Base-by-base conservation (phyloP, 1,284 basidiomycete genomes). In the Heterobasidion irregulare region DNA sequence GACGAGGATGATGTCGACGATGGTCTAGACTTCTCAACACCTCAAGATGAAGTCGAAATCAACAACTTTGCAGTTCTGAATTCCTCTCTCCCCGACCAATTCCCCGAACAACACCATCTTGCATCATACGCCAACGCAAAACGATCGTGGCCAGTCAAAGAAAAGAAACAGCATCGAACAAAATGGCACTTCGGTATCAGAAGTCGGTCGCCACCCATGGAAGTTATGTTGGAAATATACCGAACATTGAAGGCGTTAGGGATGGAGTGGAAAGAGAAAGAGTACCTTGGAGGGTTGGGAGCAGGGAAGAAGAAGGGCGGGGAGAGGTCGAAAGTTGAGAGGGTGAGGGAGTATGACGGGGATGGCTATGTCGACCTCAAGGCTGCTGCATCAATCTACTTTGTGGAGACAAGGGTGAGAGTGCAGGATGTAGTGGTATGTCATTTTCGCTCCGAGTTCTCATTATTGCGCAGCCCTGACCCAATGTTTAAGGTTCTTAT, bases 101-200 rank as follows among this genome's bases (percentile, higher is more conserved):
- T 74, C 7, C 75, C 75, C 5, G 77, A 75, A 59, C 75, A 70
- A 45, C 79, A 78, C 53, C 80, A 78, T 58, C 75, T 86, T 33
- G 75, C 82, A 1, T 83, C 83, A 4, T 88, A 84, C 55, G 77
- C 78, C 33, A 78, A 75, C 44, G 82, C 83, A n/a, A 80, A 77
- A 62, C 78, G 81, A 0, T 69, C 77, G 3, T 77, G 73, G 60
- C 74, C 75, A 26, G 63, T 63, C 57, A 77, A 73, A 64, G 80
- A 86, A 66, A 84, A 84, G 74, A 84, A 81, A 63, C 79, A 82
- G 59, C 82, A 83, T 61, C 78, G 82, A 59, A 89, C 88, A 12
- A 89, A 88, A 66, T 99, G 97, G 97, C 97, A 99, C 70, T 99
- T 98, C 67, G 96, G 97, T 6, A 99, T 99, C 47, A 82, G 96